Evolutionary conservation across 2,329 filamentous ascomycete genomes (phyloP).

Genomic region (Phaeosphaeriaceae sp.): DNA sequence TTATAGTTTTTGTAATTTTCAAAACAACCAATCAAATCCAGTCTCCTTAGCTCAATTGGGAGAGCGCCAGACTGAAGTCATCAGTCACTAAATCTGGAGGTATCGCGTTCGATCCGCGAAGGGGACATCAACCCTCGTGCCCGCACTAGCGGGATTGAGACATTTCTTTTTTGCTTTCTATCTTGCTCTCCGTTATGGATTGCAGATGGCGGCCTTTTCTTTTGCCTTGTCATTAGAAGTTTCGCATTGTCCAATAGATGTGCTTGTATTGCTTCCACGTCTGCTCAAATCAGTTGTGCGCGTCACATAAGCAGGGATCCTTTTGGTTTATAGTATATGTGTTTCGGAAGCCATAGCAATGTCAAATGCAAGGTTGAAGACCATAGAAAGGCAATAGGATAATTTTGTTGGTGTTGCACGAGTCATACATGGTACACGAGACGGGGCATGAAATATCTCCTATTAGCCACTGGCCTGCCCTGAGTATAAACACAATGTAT

Average conservation of each 20-base stretch:
- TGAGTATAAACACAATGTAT: neutral
- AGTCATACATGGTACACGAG: neutral
- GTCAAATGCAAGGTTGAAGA: neutral
- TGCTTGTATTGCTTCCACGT: neutral
- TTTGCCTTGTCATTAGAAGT: neutral
- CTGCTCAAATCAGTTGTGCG: neutral
- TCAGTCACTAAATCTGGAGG: conserved; percentile 40
- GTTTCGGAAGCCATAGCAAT: neutral
- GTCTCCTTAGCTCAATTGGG: conserved; percentile 42
- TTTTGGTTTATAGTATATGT: neutral
- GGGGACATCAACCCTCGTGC: conserved; percentile 21
- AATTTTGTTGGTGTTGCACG: neutral
- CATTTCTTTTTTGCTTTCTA: conserved; percentile 7
- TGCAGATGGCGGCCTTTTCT: neutral
- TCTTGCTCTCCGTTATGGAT: neutral
- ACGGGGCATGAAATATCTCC: neutral
- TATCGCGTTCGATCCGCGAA: conserved; percentile 33
- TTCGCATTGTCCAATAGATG: neutral
- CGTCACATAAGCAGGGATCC: neutral
- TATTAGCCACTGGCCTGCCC: neutral
- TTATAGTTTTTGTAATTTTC: neutral
- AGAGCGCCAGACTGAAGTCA: conserved; percentile 41
- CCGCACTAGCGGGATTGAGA: conserved; percentile 17
- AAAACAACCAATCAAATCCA: conserved; percentile 21
- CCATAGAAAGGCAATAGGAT: neutral